Conservation (phyloP, 176 grass and related monocot genomes). For the Oryza glaberrima region DNA sequence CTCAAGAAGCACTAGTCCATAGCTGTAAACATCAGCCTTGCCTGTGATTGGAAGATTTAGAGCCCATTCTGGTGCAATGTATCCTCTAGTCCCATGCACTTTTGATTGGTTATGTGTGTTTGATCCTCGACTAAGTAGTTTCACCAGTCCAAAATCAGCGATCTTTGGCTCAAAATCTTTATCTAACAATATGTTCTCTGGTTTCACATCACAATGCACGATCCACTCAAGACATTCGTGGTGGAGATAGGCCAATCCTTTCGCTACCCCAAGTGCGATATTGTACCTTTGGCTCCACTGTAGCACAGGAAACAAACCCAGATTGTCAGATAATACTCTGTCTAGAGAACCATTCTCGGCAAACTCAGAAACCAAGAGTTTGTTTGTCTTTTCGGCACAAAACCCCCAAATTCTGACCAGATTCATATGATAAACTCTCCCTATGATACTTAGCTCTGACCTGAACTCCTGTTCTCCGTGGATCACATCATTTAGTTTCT, state of each 20-base stretch:
- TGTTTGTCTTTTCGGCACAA: conserved; percentile 40
- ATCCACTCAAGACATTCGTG: conserved; percentile 73
- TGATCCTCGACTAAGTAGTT: conserved; percentile 40
- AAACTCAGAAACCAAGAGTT: conserved; percentile 53
- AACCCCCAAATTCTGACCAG: conserved; percentile 33
- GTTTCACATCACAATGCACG: conserved; percentile 63
- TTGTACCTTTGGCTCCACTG: conserved; percentile 53
- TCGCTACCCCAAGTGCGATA: conserved; percentile 54
- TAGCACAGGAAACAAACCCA: conserved; percentile 1
- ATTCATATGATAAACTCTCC: conserved; percentile 63
- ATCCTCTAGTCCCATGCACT: conserved; percentile 62
- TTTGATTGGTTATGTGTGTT: background rate
- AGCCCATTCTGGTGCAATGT: conserved; percentile 71
- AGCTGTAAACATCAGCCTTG: conserved; percentile 64
- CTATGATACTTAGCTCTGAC: conserved; percentile 56
- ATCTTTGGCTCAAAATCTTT: conserved; percentile 57
- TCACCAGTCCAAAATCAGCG: conserved; percentile 65
- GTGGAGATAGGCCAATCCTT: conserved; percentile 67
- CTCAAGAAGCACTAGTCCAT: conserved; percentile 58
- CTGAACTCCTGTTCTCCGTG: conserved; percentile 62
- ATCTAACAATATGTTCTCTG: conserved; percentile 76
- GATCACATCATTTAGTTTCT: conserved; percentile 42
- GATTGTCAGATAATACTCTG: conserved; percentile 25
- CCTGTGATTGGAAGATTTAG: conserved; percentile 58
- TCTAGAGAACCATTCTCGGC: conserved; percentile 60